Evolutionary conservation across 345 rosid genomes (phyloP), one percentile per base, ranked within the genome.

Genomic region (Anacardium occidentale): DNA sequence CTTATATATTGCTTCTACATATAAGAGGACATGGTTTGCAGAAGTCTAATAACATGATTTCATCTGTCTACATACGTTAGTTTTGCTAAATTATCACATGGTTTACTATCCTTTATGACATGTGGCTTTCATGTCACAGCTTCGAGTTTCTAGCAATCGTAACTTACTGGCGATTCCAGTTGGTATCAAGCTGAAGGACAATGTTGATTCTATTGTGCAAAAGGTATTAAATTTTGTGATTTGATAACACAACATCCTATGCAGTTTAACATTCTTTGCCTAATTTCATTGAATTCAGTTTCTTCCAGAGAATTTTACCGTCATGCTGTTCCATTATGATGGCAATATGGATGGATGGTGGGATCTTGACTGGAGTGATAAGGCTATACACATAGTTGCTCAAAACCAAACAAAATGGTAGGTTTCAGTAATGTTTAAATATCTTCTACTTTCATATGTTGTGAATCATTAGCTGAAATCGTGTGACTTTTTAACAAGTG

Each of bases 391-490:
- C 81, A 83, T 95, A 70, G 94, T 87, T 81, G 99, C 96, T 76
- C 87, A 84, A 69, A 95, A 95, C 85, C 99, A 95, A 72, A 95
- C 98, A 20, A 95, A 95, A 76, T 95, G 99, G 99, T 94, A 77
- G 54, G 78, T 4, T 57, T 70, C 58, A 25, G 20, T 66, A 21
- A 29, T 37, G 69, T 62, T n/a, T 15, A 69, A 68, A 20, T 15
- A 34, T 25, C 40, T 59, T 54, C 40, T 26, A 29, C 12, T 25
- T 26, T 54, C 5, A 47, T 3, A 20, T 54, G 9, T 32, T 47
- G 55, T 51, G 26, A 25, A 54, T 22, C 52, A 51, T 42, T 50
- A 22, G 45, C 17, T 61, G 13, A 26, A 18, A 47, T 60, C 3
- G 25, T 45, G 59, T 52, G 54, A 48, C 34, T 42, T 20, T 32